phyloP scores from a whole-genome alignment of 176 grass and related monocot genomes.

The Thinopyrum elongatum region DNA sequence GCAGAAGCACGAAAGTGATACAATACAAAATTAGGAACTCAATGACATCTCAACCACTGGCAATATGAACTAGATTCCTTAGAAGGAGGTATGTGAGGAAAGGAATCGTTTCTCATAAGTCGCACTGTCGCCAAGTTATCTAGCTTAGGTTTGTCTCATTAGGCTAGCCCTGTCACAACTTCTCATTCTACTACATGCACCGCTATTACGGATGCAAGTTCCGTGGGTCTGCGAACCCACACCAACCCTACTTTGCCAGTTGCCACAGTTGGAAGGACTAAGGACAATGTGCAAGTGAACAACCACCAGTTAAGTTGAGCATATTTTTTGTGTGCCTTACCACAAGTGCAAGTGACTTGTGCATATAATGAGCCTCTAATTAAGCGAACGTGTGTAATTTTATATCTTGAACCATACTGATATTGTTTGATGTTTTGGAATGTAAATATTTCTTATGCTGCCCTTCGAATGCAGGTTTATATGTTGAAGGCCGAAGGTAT shows the following conservation, averaged over 20 bases:
- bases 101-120: neutral
- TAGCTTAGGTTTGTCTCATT: neutral
- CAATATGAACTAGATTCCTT: neutral
- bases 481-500: conserved; percentile 98
- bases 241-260: neutral
- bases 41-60: neutral
- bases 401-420: neutral
- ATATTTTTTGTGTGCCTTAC: neutral
- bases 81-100: neutral
- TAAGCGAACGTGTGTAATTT: neutral
- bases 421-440: neutral
- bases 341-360: neutral
- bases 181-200: neutral
- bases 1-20: neutral
- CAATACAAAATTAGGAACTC: neutral
- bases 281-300: neutral
- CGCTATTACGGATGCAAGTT: neutral
- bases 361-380: neutral
- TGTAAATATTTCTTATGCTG: neutral
- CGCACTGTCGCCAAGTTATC: neutral
- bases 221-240: neutral
- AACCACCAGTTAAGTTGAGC: neutral
- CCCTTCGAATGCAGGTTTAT: conserved; percentile 65
- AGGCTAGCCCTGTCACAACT: neutral
- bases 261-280: neutral